These are phyloP conservation scores for Talaromyces proteolyticus DNA, from an alignment of 495 filamentous ascomycete species.

Conservation along the genomic window DNA sequence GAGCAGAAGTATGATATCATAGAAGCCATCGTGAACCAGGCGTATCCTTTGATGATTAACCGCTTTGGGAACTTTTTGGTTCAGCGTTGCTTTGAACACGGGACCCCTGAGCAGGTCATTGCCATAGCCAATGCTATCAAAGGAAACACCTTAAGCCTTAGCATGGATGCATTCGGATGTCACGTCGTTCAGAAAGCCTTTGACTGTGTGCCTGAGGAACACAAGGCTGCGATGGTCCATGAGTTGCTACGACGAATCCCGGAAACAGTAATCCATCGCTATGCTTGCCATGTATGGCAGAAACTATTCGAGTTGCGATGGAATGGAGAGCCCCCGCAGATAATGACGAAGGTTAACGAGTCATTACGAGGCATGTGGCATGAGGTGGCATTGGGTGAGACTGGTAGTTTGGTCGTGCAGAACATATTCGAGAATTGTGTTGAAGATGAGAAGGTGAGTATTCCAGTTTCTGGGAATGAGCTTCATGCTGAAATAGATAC, in stretches of 20 bases:
- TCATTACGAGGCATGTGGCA: slow-evolving; percentile 97
- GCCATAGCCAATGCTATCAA: slow-evolving; percentile 93
- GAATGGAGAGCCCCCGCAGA: slow-evolving; percentile 90
- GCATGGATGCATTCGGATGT: slow-evolving; percentile 98
- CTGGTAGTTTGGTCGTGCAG: slow-evolving; percentile 94
- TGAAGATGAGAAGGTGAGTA: slow-evolving; percentile 90
- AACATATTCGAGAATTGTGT: slow-evolving; percentile 99
- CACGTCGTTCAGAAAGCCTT: slow-evolving; percentile 99
- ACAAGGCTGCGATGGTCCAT: slow-evolving; percentile 97
- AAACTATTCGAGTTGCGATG: slow-evolving; percentile 98
- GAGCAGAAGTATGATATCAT: slow-evolving; percentile 98
- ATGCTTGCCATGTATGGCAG: slow-evolving; percentile 99
- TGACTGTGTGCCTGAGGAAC: slow-evolving; percentile 92
- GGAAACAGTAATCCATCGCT: slow-evolving; percentile 96
- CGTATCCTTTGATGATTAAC: slow-evolving; percentile 95
- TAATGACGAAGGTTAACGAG: slow-evolving; percentile 98
- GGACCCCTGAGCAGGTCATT: slow-evolving; percentile 89
- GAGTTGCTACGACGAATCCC: slow-evolving; percentile 93
- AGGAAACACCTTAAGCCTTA: slow-evolving; percentile 87
- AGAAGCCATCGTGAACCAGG: slow-evolving; percentile 91
- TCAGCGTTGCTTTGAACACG: slow-evolving; percentile 97
- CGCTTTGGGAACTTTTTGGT: slow-evolving; percentile 96
- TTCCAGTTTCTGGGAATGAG: too few relatives aligned
- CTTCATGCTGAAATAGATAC: too few relatives aligned
- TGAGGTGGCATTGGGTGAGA: slow-evolving; percentile 94